Percentiles rank a stretch among this genome's conserved stretches.
phyloP scores from a whole-genome alignment of 2,329 filamentous ascomycete genomes.

The Monascus ruber region DNA sequence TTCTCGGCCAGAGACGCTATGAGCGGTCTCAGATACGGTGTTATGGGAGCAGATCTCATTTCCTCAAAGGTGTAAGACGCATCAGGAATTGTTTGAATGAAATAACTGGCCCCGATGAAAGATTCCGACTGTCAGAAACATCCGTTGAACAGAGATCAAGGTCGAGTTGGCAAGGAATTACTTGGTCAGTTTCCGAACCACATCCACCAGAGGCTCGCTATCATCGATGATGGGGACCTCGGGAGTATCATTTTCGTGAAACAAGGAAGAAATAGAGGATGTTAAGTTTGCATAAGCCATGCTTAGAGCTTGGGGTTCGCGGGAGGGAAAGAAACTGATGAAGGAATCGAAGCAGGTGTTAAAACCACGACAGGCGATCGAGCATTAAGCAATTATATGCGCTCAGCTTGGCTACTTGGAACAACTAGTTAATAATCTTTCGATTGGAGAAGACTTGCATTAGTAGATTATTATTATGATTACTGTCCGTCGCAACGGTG shows the following conservation, averaged over 20 bases:
- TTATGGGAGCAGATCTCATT: slow-evolving; percentile 26
- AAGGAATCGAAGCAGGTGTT: too few species aligned
- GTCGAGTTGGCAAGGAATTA: slow-evolving; percentile 6
- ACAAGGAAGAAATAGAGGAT: slow-evolving; percentile 8
- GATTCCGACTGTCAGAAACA: too few species aligned
- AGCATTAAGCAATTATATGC: too few species aligned
- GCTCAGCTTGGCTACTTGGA: too few species aligned
- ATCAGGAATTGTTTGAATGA: slow-evolving; percentile 28
- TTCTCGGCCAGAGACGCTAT: slow-evolving; percentile 28
- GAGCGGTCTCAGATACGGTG: slow-evolving; percentile 27
- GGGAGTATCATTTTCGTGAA: slow-evolving; percentile 14
- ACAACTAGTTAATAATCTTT: too few species aligned
- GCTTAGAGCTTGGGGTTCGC: too few species aligned
- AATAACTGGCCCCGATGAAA: slow-evolving; percentile 18
- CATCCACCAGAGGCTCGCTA: slow-evolving; percentile 26
- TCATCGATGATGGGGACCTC: slow-evolving; percentile 31
- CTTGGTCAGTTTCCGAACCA: slow-evolving; percentile 31
- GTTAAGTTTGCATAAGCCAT: slow-evolving; percentile 4
- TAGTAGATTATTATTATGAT: too few species aligned
- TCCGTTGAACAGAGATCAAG: too few species aligned
- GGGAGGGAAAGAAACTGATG: too few species aligned
- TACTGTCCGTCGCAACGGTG: too few species aligned
- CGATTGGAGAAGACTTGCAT: too few species aligned
- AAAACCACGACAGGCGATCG: too few species aligned
- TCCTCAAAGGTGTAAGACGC: slow-evolving; percentile 35